Conservation (phyloP, 2,329 filamentous ascomycete species). For the Ophiobolus disseminans region DNA sequence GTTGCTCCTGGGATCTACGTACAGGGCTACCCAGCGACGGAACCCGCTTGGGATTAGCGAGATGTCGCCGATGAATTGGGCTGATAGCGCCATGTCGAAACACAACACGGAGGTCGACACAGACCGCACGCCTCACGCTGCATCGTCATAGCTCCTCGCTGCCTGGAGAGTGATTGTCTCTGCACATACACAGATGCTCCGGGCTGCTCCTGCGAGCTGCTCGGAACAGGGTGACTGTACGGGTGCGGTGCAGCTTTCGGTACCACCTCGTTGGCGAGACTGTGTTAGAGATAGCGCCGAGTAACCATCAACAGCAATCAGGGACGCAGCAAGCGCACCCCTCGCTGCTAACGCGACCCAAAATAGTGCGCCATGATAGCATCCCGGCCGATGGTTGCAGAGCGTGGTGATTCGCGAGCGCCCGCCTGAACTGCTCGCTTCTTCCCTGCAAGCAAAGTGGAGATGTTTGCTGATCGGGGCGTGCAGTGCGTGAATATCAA, state of each 20-base stretch:
- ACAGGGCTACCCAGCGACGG: constrained; percentile 33
- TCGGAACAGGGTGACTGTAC: constrained; percentile 1
- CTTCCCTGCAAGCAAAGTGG: constrained; percentile 43
- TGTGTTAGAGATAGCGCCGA: constrained; percentile 30
- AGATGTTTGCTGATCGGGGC: constrained; percentile 47
- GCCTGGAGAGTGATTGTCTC: constrained; percentile 6
- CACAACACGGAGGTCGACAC: constrained; percentile 39
- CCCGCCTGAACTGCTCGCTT: constrained; percentile 32
- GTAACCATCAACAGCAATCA: constrained; percentile 36
- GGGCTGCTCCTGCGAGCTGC: constrained; percentile 8
- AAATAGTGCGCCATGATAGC: constrained; percentile 40
- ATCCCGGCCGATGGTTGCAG: constrained; percentile 28
- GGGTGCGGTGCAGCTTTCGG: constrained; percentile 28
- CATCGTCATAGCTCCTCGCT: constrained; percentile 27
- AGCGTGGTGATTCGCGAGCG: constrained; percentile 39
- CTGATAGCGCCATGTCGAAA: constrained; percentile 42
- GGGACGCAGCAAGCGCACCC: constrained; percentile 30
- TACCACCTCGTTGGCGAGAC: constrained; percentile 29
- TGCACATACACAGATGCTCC: constrained; percentile 2
- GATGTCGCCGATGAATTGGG: constrained; percentile 42
- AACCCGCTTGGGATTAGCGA: constrained; percentile 39
- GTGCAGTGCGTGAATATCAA: constrained; percentile 31
- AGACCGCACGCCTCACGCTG: constrained; percentile 35
- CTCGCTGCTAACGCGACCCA: constrained; percentile 37
- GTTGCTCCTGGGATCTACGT: constrained; percentile 41